Evolutionary conservation across 2,329 filamentous ascomycete species (phyloP).

Genomic region (Fusarium phyllophilum): DNA sequence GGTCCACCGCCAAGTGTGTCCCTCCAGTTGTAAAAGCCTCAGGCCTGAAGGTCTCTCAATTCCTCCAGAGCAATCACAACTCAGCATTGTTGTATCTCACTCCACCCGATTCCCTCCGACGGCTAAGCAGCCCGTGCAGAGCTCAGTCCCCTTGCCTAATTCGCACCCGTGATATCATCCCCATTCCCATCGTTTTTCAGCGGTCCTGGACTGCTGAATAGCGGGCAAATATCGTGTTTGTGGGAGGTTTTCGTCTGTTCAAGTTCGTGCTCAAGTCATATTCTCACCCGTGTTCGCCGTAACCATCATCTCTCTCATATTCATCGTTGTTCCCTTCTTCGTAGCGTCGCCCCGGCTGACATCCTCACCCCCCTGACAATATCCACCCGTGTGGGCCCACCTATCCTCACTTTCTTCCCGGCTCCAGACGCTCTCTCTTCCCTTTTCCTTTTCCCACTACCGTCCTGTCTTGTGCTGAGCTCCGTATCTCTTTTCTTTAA

Average conservation of each 20-base stretch:
- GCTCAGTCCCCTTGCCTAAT: conserved; percentile 37
- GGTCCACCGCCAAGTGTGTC: conserved; percentile 48
- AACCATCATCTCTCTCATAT: conserved; percentile 47
- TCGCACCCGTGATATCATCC: conserved; percentile 40
- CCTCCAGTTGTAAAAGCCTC: conserved; percentile 48
- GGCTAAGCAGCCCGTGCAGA: conserved; percentile 46
- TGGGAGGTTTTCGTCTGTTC: not conserved
- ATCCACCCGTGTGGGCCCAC: conserved; percentile 50
- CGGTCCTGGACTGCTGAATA: conserved; percentile 13
- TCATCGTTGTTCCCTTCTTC: conserved; percentile 42
- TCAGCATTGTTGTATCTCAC: conserved; percentile 42
- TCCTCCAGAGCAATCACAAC: conserved; percentile 44
- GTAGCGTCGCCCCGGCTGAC: conserved; percentile 51
- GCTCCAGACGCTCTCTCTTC: conserved; percentile 53
- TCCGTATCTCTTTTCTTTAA: conserved; percentile 50
- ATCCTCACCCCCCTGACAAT: conserved; percentile 46
- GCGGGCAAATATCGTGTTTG: conserved; percentile 1
- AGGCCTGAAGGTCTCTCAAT: conserved; percentile 44
- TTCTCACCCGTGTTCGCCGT: conserved; percentile 38
- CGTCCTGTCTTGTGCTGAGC: conserved; percentile 48
- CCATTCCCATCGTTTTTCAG: conserved; percentile 23
- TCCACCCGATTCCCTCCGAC: conserved; percentile 52
- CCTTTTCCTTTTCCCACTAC: conserved; percentile 54
- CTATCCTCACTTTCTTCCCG: conserved; percentile 50
- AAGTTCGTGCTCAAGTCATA: conserved; percentile 14